Conservation (phyloP, 192 early-diverging fungal genomes). For the Jimgerdemannia flammicorona region DNA sequence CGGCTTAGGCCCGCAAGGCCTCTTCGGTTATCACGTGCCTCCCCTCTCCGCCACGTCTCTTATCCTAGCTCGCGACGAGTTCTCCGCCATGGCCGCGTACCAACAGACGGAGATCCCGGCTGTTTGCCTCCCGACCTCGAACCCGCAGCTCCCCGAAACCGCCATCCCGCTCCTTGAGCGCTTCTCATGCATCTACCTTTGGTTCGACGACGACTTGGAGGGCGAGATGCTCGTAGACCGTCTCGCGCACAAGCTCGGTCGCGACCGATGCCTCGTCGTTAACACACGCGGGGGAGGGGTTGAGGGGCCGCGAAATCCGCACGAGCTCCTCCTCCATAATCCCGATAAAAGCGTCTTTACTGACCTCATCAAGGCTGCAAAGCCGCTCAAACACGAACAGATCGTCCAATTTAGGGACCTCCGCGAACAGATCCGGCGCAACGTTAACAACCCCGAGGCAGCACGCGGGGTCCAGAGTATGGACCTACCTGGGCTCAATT, state of each 20-base stretch:
- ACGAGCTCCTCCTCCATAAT: conserved; percentile 36
- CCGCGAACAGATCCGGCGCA: conserved; percentile 58
- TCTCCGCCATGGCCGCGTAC: conserved; percentile 64
- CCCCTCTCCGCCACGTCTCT: conserved; percentile 33
- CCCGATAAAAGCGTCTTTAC: conserved; percentile 22
- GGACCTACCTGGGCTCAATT: conserved; percentile 60
- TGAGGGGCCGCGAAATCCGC: conserved; percentile 49
- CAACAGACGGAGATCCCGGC: conserved; percentile 61
- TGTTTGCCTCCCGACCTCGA: conserved; percentile 48
- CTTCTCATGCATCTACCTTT: conserved; percentile 62
- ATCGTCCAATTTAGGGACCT: conserved; percentile 59
- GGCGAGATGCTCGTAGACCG: conserved; percentile 54
- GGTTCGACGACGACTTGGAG: conserved; percentile 66
- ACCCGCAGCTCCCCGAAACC: conserved; percentile 56
- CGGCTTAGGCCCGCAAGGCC: conserved; percentile 40
- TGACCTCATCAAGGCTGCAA: conserved; percentile 37
- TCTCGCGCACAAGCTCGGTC: conserved; percentile 60
- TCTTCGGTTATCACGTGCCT: conserved; percentile 63
- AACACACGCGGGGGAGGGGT: conserved; percentile 34
- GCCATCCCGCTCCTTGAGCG: conserved; percentile 57
- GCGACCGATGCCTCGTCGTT: conserved; percentile 58
- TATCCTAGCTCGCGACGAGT: conserved; percentile 57
- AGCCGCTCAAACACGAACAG: conserved; percentile 58
- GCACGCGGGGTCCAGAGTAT: conserved; percentile 57
- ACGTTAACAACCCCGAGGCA: conserved; percentile 62